phyloP scores from a whole-genome alignment of 257 asterid genomes.

The Scutellaria barbata region DNA sequence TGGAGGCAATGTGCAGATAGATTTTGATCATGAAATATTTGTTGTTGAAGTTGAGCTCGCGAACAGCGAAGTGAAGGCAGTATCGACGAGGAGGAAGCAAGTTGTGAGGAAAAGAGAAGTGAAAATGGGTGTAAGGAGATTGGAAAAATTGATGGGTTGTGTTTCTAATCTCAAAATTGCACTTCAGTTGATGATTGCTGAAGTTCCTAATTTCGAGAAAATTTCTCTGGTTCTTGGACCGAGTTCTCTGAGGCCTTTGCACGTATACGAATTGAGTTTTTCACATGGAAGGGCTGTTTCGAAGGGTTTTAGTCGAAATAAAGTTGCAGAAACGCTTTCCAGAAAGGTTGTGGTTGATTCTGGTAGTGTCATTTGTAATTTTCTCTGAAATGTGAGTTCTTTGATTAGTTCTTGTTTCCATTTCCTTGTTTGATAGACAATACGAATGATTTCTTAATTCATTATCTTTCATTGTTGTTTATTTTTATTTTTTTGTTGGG shows the following conservation, averaged over 20 bases:
- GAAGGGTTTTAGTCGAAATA: constrained; percentile 59
- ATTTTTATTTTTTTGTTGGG: background rate
- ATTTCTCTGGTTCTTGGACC: constrained; percentile 77
- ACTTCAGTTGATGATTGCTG: constrained; percentile 65
- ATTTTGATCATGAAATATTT: no score
- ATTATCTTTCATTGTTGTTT: constrained; percentile 9
- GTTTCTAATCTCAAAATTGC: constrained; percentile 62
- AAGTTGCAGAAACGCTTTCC: constrained; percentile 66
- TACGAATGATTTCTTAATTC: constrained; percentile 45
- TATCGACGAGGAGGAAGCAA: constrained; percentile 60
- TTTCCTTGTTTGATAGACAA: constrained; percentile 55
- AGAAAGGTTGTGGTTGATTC: constrained; percentile 62
- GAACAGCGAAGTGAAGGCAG: constrained; percentile 54
- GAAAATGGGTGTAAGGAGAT: constrained; percentile 75
- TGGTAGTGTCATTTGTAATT: constrained; percentile 23
- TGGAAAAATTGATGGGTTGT: constrained; percentile 71
- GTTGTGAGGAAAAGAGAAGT: constrained; percentile 83
- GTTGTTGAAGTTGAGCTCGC: constrained; percentile 63
- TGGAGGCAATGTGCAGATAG: no score
- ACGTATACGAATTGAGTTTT: constrained; percentile 76
- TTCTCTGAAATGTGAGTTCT: background rate
- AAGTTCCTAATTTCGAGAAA: constrained; percentile 61
- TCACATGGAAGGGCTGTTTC: constrained; percentile 43
- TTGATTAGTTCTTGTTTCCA: background rate
- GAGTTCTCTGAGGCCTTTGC: constrained; percentile 84